A percentile compares a stretch with the other conserved stretches of the same genome.
Conservation (phyloP, 106 monocot genomes). For the Posidonia australis region DNA sequence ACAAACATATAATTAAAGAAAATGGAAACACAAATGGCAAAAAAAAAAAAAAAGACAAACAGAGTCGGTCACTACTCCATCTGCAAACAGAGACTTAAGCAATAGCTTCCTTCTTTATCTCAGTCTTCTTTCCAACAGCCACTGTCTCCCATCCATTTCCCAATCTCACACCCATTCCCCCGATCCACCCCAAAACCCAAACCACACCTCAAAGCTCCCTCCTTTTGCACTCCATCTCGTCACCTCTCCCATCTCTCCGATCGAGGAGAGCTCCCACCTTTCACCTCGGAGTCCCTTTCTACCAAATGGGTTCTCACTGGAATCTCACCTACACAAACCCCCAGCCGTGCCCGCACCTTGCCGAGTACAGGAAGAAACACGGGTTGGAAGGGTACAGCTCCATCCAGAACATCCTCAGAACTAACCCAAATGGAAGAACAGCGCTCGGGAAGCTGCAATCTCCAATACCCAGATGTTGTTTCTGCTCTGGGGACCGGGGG, state of each 20-base stretch:
- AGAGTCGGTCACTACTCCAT: not conserved
- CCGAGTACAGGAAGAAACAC: constrained; percentile 23
- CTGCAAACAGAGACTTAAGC: not conserved
- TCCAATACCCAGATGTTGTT: constrained; percentile 18
- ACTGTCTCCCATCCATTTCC: not conserved
- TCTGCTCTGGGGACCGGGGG: constrained; percentile 7
- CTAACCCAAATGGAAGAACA: constrained; percentile 11
- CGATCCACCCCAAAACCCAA: not conserved
- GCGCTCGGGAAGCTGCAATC: constrained; percentile 4
- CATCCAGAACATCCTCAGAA: constrained; percentile 13
- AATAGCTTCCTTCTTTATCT: not conserved
- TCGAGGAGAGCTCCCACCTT: not conserved
- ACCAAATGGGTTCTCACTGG: not conserved
- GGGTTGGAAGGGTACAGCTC: constrained; percentile 25
- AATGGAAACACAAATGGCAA: not conserved
- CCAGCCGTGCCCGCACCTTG: constrained; percentile 40
- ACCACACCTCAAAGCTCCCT: not conserved
- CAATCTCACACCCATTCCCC: not conserved
- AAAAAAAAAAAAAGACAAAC: not conserved
- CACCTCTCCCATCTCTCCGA: too few species aligned
- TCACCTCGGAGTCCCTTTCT: not conserved
- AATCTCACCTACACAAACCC: constrained; percentile 14
- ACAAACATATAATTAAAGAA: too few species aligned
- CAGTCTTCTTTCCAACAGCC: not conserved
- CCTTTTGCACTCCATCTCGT: not conserved